A percentile compares a stretch with the other conserved stretches of the same genome.
These are phyloP conservation scores for Gastrodia elata DNA, from an alignment of 106 monocot species.

Conservation along the genomic window DNA sequence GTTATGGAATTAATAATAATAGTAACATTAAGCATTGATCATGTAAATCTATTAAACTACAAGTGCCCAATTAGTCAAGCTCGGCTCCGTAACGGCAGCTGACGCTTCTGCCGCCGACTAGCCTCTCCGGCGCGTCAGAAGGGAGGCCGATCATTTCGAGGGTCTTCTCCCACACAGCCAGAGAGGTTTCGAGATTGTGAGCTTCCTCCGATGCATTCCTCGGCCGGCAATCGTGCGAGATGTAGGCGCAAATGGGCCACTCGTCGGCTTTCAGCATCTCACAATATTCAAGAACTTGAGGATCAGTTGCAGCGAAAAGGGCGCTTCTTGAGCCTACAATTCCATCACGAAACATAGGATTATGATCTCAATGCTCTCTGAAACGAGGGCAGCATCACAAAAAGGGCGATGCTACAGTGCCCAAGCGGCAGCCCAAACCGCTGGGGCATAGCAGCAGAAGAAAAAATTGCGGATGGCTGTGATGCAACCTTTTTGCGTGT, in stretches of 20 bases:
- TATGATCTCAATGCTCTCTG: not conserved
- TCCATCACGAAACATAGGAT: not conserved
- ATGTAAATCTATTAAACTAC: no score
- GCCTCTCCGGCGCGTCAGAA: slow-evolving; percentile 62
- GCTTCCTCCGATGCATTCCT: slow-evolving; percentile 87
- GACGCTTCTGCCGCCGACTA: slow-evolving; percentile 64
- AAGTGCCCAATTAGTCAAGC: no score
- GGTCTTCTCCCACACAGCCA: slow-evolving; percentile 77
- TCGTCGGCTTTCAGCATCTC: slow-evolving; percentile 66
- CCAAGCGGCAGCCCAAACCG: no score
- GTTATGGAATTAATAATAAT: no score
- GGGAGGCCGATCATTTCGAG: slow-evolving; percentile 77
- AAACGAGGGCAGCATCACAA: no score
- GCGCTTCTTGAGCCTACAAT: slow-evolving; percentile 79
- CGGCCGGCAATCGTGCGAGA: slow-evolving; percentile 76
- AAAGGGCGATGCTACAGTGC: no score
- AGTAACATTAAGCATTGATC: no score
- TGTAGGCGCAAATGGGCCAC: slow-evolving; percentile 86
- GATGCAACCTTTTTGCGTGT: no score
- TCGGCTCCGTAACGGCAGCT: no score
- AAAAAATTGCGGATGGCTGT: no score
- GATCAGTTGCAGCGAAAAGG: slow-evolving; percentile 72
- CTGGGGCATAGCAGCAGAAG: no score
- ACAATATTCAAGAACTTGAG: slow-evolving; percentile 86
- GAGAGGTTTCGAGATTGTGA: slow-evolving; percentile 74